Evolutionary conservation across 2,329 filamentous ascomycete species (phyloP), one percentile per base, ranked within the genome.

Genomic region (Penicillium sumatraense): DNA sequence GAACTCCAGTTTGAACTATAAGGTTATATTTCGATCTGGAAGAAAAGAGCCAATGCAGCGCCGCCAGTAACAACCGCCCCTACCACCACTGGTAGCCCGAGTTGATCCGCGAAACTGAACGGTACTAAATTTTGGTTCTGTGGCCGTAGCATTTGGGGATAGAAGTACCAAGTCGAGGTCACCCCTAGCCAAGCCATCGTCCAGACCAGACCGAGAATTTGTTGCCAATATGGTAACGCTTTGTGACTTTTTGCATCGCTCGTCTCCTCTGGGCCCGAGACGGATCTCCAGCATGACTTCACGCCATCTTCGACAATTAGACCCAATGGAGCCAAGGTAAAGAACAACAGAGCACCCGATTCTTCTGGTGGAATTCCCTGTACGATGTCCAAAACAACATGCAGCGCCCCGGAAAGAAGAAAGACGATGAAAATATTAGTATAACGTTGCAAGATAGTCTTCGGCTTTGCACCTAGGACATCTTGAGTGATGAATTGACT

Each of bases 221-320:
- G 59, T 29, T 60, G 53, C 62, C 56, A 64, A 16, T 38, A 16
- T 3, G 29, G 18, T 23, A 8, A 8, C 11, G 23, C 7, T 16
- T 7, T n/a, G 11, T 27, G 3, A 9, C 23, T 13, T 8, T 20
- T 5, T 18, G 5, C 16, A 18, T 44, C 5, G 5, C 10, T 31
- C 10, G 13, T 13, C 9, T 46, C 11, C n/a, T 7, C 13, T 5
- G 20, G n/a, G 9, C 3, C 3, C 14, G 13, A 27, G 14, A 31
- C 2, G n/a, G n/a, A 20, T 29, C 16, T 31, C 42, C 42, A 46
- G 10, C 20, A 8, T 21, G 13, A 4, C 35, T 67, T 64, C n/a
- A 67, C 31, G 1, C 16, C 21, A 53, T 72, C 68, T 49, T 72
- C 70, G 13, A 71, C 51, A 53, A 70, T 63, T n/a, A 70, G 61